Evolutionary conservation across 208 protist genomes (phyloP).

Genomic region (Angomonas ambiguus): DNA sequence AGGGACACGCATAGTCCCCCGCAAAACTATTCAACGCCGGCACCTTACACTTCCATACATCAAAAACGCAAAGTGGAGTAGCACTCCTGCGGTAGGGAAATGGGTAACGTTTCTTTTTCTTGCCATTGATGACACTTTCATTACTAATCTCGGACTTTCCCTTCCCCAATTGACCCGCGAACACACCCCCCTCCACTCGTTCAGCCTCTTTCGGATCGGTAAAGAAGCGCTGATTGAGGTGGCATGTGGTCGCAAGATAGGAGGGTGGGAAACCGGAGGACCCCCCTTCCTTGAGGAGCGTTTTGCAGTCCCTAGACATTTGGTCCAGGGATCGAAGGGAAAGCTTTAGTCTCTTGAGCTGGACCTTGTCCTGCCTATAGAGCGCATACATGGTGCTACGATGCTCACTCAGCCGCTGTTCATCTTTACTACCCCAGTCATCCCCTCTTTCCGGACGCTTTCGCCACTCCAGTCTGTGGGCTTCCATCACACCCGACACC

Average conservation of each 20-base stretch:
- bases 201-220: background rate
- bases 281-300: background rate
- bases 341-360: background rate
- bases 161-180: background rate
- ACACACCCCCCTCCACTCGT: background rate
- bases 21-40: conserved; percentile 33
- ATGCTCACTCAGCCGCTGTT: background rate
- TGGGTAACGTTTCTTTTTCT: conserved; percentile 6
- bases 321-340: background rate
- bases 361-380: conserved; percentile 1
- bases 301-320: background rate
- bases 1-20: conserved; percentile 19
- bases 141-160: conserved; percentile 2
- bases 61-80: background rate
- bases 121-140: conserved; percentile 11
- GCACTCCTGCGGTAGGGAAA: conserved; percentile 14
- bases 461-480: background rate
- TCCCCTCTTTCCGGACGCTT: background rate
- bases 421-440: background rate
- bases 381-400: background rate
- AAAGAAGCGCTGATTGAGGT: background rate
- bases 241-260: background rate
- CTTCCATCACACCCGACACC: background rate
- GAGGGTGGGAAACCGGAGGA: background rate
- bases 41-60: background rate